Evolutionary conservation across 768 basidiomycete genomes (phyloP).

Genomic region (Pleurotus sapidus): DNA sequence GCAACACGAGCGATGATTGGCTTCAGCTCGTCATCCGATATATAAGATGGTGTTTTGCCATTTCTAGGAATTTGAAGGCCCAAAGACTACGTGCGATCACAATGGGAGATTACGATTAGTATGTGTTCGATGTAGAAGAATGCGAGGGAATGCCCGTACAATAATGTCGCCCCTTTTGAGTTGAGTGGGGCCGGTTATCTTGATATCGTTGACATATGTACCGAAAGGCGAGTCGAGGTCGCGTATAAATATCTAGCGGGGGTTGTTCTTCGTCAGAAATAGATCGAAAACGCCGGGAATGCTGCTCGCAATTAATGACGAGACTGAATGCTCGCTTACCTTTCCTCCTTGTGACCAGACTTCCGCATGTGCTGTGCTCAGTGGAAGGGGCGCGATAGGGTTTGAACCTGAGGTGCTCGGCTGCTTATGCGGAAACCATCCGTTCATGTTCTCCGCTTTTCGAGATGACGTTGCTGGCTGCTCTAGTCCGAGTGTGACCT

Average conservation of each 20-base stretch:
- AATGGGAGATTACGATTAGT: slow-evolving; percentile 8
- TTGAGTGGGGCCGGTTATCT: slow-evolving; percentile 31
- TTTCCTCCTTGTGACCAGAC: slow-evolving; percentile 42
- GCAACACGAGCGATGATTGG: slow-evolving; percentile 41
- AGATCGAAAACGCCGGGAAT: slow-evolving; percentile 3
- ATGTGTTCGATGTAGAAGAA: not conserved
- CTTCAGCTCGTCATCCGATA: slow-evolving; percentile 42
- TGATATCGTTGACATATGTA: slow-evolving; percentile 44
- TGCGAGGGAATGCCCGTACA: slow-evolving; percentile 24
- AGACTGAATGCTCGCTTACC: slow-evolving; percentile 18
- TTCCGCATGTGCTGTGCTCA: slow-evolving; percentile 42
- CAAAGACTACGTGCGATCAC: slow-evolving; percentile 28
- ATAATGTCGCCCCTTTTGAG: slow-evolving; percentile 42
- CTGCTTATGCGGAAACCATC: slow-evolving; percentile 36
- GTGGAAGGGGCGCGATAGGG: slow-evolving; percentile 35
- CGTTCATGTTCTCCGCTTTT: slow-evolving; percentile 29
- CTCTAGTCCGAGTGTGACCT: slow-evolving; percentile 29
- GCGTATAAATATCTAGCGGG: slow-evolving; percentile 38
- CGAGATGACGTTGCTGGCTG: slow-evolving; percentile 13
- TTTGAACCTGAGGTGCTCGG: slow-evolving; percentile 13
- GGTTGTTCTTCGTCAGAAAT: not conserved
- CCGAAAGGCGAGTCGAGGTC: slow-evolving; percentile 46
- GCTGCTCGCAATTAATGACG: not conserved
- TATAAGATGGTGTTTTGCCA: slow-evolving; percentile 31
- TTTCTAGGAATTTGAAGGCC: slow-evolving; percentile 37